phyloP scores from a whole-genome alignment of 2,329 filamentous ascomycete genomes.

The Trichophyton verrucosum region DNA sequence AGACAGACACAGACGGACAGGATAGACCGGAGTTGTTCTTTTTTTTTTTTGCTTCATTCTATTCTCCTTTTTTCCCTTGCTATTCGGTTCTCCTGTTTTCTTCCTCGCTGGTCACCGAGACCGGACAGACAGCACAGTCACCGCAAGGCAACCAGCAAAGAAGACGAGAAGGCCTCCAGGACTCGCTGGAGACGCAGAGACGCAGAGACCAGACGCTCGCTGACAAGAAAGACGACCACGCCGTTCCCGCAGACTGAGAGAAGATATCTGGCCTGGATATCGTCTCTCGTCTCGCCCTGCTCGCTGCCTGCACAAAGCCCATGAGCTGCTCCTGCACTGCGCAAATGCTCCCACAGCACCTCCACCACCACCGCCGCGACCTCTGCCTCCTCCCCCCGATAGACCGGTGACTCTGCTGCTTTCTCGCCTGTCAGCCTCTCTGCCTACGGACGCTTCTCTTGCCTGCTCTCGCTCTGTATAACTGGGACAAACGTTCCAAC shows the following conservation, averaged over 20 bases:
- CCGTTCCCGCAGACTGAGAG: neutral
- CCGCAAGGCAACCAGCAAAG: neutral
- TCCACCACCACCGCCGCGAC: conserved; percentile 15
- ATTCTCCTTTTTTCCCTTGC: neutral
- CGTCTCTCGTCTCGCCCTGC: too few relatives aligned
- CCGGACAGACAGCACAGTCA: neutral
- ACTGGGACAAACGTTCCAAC: too few relatives aligned
- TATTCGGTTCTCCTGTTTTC: neutral
- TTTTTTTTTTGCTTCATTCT: neutral
- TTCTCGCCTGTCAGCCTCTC: too few relatives aligned
- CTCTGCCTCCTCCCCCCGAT: conserved; percentile 30
- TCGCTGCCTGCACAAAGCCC: too few relatives aligned
- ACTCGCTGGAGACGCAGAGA: neutral
- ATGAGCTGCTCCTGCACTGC: conserved; percentile 15
- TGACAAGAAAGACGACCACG: neutral
- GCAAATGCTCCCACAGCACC: conserved; percentile 30
- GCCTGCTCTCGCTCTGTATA: too few relatives aligned
- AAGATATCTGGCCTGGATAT: neutral
- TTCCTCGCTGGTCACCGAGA: neutral
- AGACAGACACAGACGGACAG: neutral
- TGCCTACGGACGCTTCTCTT: too few relatives aligned
- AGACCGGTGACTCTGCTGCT: conserved; percentile 28
- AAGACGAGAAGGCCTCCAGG: neutral
- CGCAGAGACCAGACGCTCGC: neutral
- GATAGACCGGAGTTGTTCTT: neutral